These are phyloP conservation scores for Aureobasidium lini DNA, from an alignment of 2,329 filamentous ascomycete species.

Conservation along the genomic window DNA sequence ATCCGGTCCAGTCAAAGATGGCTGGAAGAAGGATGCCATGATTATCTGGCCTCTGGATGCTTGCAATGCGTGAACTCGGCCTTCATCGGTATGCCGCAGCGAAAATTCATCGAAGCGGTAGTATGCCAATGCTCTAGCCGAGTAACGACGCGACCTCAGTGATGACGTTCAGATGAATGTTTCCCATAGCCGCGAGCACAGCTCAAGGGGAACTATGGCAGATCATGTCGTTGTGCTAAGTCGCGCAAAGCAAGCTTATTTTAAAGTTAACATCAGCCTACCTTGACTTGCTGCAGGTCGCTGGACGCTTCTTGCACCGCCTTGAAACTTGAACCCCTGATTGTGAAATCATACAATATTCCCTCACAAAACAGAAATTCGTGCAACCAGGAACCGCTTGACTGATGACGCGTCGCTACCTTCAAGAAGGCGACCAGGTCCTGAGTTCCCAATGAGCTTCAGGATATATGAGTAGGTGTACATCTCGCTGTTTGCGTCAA, in stretches of 20 bases:
- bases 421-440: too few species aligned
- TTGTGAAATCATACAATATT: too few species aligned
- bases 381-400: too few species aligned
- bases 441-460: too few species aligned
- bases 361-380: too few species aligned
- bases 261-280: not conserved
- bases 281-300: not conserved
- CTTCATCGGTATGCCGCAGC: not conserved
- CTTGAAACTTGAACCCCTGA: too few species aligned
- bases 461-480: too few species aligned
- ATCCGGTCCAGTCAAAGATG: not conserved
- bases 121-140: not conserved
- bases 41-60: not conserved
- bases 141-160: too few species aligned
- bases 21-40: conserved; percentile 17
- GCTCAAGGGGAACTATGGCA: not conserved
- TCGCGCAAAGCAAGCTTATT: not conserved
- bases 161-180: not conserved
- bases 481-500: too few species aligned
- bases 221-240: not conserved
- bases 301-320: too few species aligned
- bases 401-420: too few species aligned
- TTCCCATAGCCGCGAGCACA: not conserved
- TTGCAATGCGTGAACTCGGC: not conserved
- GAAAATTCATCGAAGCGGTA: not conserved